phyloP scores from a whole-genome alignment of 306 rosid species.

The Lathyrus oleraceus region DNA sequence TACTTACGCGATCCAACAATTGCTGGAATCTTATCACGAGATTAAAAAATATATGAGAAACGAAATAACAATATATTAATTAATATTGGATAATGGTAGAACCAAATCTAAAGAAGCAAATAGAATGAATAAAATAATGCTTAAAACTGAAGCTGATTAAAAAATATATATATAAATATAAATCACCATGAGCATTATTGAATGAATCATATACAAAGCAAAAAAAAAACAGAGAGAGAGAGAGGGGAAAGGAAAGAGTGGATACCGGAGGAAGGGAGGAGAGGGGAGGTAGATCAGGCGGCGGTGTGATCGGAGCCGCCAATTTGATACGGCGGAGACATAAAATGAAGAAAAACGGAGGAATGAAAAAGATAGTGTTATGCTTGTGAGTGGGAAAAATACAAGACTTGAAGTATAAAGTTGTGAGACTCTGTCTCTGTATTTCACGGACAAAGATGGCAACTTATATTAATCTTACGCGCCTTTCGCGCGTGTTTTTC shows the following conservation, averaged over 20 bases:
- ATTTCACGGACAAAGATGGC: conserved; percentile 52
- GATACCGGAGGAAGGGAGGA: conserved; percentile 38
- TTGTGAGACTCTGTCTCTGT: neutral
- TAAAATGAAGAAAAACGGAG: neutral
- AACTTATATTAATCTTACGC: conserved; percentile 31
- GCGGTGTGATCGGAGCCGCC: conserved; percentile 30
- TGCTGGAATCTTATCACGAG: neutral
- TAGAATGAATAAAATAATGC: conserved; percentile 1
- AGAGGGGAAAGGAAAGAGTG: neutral
- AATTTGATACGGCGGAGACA: conserved; percentile 26
- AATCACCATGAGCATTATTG: neutral
- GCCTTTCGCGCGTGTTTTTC: conserved; percentile 33
- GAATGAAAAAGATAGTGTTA: neutral
- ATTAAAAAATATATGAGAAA: neutral
- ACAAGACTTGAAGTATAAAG: neutral
- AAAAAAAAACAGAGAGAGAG: neutral
- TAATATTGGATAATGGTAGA: neutral
- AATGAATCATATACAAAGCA: conserved; percentile 12
- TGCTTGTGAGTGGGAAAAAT: conserved; percentile 3
- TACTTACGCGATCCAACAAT: neutral
- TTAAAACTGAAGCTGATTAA: neutral
- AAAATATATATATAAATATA: neutral
- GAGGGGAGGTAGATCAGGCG: conserved; percentile 33
- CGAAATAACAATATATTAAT: neutral
- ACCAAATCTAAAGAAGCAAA: conserved; percentile 14